Evolutionary conservation across 306 rosid genomes (phyloP), one percentile per base, ranked within the genome.

Genomic region (Mucuna pruriens): DNA sequence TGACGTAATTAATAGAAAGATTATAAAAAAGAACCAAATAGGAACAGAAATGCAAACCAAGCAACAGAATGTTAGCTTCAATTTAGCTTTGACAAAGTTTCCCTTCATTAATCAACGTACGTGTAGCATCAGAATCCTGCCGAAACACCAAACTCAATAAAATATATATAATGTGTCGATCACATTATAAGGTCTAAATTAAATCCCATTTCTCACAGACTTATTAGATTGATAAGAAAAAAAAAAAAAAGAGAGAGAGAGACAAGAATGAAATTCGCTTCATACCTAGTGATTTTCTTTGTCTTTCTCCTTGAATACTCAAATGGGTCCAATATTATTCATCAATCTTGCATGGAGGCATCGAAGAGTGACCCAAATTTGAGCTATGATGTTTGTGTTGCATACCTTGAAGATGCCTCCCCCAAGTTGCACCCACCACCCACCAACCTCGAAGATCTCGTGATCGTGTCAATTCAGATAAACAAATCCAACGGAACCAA

Each of bases 331-430:
- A 36, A 82, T 38, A 63, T 87, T 26, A 71, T 93, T 67, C 45
- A 22, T 19, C 44, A 55, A 22, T 85, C 90, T 6, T 93, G 97
- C 88, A 71, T 1, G 19, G 61, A 75, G 6, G 97, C 97, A 4
- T 83, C 93, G 2, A 74, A 85, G 7, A 15, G 55, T 36, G 94
- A 91, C 78, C 89, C 92, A 63, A 85, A 86, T 63, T 45, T 91
- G 17, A 54, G 73, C 81, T 87, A 81, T 74, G 71, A 84, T 11
- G 86, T 93, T 44, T 93, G 97, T 26, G 86, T 88, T 20, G 6
- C 81, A 13, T 73, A 72, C 76, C 89, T 93, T 2, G 75, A 64
- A 8, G 85, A 76, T 12, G 74, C 89, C 67, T 17, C 68, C 36
- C 58, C 84, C 17, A 67, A 73, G 69, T 66, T 15, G 74, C 52